A percentile compares a stretch with the other conserved stretches of the same genome.
These are phyloP conservation scores for Euphorbia schlechtendalii DNA, from an alignment of 441 rosid genomes.

Conservation along the genomic window DNA sequence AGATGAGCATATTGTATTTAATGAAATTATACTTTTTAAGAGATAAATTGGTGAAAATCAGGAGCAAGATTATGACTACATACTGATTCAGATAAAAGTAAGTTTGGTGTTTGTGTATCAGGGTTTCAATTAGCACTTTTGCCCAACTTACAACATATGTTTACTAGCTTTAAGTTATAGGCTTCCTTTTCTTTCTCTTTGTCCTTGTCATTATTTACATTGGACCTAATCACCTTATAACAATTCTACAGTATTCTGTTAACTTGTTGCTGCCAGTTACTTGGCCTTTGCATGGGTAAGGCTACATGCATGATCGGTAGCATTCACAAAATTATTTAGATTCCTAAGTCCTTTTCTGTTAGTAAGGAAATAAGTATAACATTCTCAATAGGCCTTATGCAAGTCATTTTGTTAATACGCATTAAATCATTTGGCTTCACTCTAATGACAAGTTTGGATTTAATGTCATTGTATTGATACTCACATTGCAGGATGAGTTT, in stretches of 20 bases:
- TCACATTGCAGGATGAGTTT: slow-evolving; percentile 54
- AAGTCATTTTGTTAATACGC: not conserved
- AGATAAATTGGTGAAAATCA: not conserved
- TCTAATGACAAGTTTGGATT: not conserved
- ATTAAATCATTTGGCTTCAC: not conserved
- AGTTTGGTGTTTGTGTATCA: not conserved
- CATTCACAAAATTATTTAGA: not conserved
- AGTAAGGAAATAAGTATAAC: not conserved
- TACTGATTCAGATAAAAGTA: not conserved
- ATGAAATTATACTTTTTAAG: not conserved
- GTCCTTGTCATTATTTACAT: not conserved
- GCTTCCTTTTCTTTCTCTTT: not conserved
- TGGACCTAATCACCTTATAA: too few relatives aligned
- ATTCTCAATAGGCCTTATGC: not conserved
- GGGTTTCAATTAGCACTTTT: not conserved
- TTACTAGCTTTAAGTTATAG: not conserved
- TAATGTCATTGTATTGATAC: slow-evolving; percentile 15
- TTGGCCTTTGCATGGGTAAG: too few relatives aligned
- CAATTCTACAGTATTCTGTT: not conserved
- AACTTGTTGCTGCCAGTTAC: too few relatives aligned
- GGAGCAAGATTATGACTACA: not conserved
- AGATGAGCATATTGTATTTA: too few relatives aligned
- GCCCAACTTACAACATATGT: not conserved
- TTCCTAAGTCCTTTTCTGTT: not conserved
- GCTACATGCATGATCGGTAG: too few relatives aligned